These are phyloP conservation scores for Auxenochlorella protothecoides DNA, from an alignment of 139 green algal species.

Conservation along the genomic window DNA sequence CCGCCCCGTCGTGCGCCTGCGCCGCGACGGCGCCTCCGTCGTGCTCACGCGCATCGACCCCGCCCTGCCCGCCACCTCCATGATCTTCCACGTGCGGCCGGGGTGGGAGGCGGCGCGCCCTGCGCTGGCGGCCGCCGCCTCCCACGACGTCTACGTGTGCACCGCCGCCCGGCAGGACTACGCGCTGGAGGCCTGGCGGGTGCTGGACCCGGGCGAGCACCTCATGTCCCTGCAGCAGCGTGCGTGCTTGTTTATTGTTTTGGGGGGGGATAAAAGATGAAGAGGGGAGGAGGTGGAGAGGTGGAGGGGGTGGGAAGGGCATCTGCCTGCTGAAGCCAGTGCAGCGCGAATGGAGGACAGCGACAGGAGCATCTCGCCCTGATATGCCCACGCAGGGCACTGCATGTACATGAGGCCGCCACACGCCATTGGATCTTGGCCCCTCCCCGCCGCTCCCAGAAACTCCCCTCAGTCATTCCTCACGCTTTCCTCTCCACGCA, in stretches of 20 bases:
- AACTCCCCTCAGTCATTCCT: no score
- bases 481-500: not conserved
- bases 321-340: no score
- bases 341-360: not conserved
- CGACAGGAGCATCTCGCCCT: no score
- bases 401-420: no score
- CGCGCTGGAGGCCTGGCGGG: slow-evolving; percentile 72
- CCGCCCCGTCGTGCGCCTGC: slow-evolving; percentile 53
- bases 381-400: no score
- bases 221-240: slow-evolving; percentile 47
- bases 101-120: slow-evolving; percentile 43
- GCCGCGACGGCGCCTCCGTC: slow-evolving; percentile 12
- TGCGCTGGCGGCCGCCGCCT: slow-evolving; percentile 32
- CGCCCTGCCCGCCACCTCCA: slow-evolving; percentile 36
- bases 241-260: not conserved
- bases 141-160: slow-evolving; percentile 73
- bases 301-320: no score
- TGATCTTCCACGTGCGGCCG: slow-evolving; percentile 60
- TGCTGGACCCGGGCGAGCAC: slow-evolving; percentile 51
- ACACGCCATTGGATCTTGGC: not conserved
- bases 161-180: slow-evolving; percentile 74
- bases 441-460: not conserved
- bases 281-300: not conserved
- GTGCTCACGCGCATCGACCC: slow-evolving; percentile 70
- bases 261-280: not conserved